Evolutionary conservation across 805 yeast genomes (phyloP).

Genomic region (Grigorovia humatica): DNA sequence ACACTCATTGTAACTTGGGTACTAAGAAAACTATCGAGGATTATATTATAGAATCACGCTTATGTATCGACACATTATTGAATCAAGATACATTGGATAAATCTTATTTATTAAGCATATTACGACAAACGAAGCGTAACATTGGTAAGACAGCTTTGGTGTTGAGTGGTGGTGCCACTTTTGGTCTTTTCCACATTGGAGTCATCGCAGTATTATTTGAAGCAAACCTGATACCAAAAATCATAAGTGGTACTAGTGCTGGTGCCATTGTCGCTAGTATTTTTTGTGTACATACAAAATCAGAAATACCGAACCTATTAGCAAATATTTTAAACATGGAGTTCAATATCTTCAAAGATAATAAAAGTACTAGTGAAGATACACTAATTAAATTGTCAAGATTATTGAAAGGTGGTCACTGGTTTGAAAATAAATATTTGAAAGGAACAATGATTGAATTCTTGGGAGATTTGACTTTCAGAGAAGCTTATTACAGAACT

Average conservation of each 20-base stretch:
- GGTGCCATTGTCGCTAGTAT: conserved; percentile 93
- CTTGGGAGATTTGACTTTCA: conserved; percentile 82
- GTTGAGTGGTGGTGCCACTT: conserved; percentile 92
- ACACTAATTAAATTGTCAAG: conserved; percentile 42
- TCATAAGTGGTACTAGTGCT: conserved; percentile 89
- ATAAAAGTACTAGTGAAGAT: conserved; percentile 42
- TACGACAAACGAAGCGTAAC: conserved; percentile 79
- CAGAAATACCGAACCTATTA: conserved; percentile 52
- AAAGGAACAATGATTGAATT: conserved; percentile 64
- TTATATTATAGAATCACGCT: conserved; percentile 67
- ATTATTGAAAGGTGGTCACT: conserved; percentile 75
- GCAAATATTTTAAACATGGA: conserved; percentile 34
- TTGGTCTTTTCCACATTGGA: conserved; percentile 89
- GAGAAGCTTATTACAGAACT: conserved; percentile 89
- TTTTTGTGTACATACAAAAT: conserved; percentile 67
- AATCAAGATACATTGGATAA: conserved; percentile 43
- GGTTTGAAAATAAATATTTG: conserved; percentile 71
- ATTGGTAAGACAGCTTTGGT: conserved; percentile 92
- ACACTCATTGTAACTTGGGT: conserved; percentile 71
- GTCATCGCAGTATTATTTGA: conserved; percentile 73
- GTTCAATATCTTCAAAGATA: conserved; percentile 49
- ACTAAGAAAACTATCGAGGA: conserved; percentile 78
- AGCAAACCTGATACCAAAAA: conserved; percentile 66
- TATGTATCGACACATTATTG: conserved; percentile 24
- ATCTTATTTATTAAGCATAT: conserved; percentile 59